These are phyloP conservation scores for Teratosphaeria gauchensis DNA, from an alignment of 2,329 filamentous ascomycete genomes.

Conservation along the genomic window DNA sequence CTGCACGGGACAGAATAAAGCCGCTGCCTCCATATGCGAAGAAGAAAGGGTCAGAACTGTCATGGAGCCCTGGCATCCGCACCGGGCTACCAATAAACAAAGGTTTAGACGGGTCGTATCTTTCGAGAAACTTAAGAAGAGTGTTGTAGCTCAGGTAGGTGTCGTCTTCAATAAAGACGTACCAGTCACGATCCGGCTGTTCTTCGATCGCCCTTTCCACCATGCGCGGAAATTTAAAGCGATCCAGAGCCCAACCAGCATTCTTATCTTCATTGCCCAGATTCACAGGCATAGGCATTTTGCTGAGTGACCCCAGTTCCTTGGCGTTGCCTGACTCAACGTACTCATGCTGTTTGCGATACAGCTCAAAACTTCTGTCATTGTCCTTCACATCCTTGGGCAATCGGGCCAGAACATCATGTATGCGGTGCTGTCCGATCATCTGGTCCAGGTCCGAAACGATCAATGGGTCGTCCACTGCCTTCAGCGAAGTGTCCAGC, in stretches of 20 bases:
- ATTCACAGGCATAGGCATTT: slow-evolving; percentile 4
- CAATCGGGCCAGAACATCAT: slow-evolving; percentile 18
- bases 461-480: slow-evolving; percentile 37
- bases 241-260: slow-evolving; percentile 41
- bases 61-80: slow-evolving; percentile 26
- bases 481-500: slow-evolving; percentile 43
- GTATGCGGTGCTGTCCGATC: slow-evolving; percentile 27
- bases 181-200: slow-evolving; percentile 39
- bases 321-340: slow-evolving; percentile 7
- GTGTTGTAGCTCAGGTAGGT: slow-evolving; percentile 37
- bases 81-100: slow-evolving; percentile 45
- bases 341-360: slow-evolving; percentile 12
- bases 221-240: slow-evolving; percentile 46
- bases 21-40: slow-evolving; percentile 19
- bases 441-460: slow-evolving; percentile 40
- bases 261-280: slow-evolving; percentile 6
- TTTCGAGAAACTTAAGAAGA: slow-evolving; percentile 36
- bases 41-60: slow-evolving; percentile 1
- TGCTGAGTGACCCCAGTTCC: slow-evolving; percentile 9
- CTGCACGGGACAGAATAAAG: slow-evolving; percentile 15
- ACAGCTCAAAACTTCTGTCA: slow-evolving; percentile 16
- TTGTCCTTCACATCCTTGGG: slow-evolving; percentile 5
- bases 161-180: slow-evolving; percentile 45
- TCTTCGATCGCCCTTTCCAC: slow-evolving; percentile 34
- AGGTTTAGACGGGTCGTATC: slow-evolving; percentile 32